Percentiles rank a stretch among this genome's conserved stretches.
Evolutionary conservation across 2,329 filamentous ascomycete species (phyloP).

Genomic region (Diaporthe longicolla): DNA sequence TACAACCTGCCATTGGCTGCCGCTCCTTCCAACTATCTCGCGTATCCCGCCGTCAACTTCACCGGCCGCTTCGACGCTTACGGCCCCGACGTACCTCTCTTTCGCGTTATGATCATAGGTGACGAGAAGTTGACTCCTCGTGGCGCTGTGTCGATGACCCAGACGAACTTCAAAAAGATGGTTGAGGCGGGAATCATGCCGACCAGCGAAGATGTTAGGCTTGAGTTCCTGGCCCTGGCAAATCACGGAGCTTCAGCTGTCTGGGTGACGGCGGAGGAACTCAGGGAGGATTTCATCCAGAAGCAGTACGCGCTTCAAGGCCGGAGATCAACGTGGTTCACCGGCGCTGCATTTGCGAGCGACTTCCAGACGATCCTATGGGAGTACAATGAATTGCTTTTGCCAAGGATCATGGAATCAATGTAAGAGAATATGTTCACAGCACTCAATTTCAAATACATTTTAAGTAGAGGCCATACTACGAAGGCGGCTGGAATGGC

Average conservation of each 20-base stretch:
- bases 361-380: constrained; percentile 52
- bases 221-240: constrained; percentile 53
- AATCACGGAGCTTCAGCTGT: constrained; percentile 56
- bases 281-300: constrained; percentile 58
- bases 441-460: neutral
- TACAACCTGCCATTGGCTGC: constrained; percentile 45
- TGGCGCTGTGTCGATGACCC: constrained; percentile 47
- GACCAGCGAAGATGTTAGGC: constrained; percentile 42
- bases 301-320: constrained; percentile 60
- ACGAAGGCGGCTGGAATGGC: too few relatives aligned
- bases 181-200: constrained; percentile 48
- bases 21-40: constrained; percentile 46
- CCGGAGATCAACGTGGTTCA: constrained; percentile 59
- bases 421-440: constrained; percentile 4
- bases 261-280: constrained; percentile 51
- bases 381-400: constrained; percentile 51
- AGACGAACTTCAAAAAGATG: constrained; percentile 48
- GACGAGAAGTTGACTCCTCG: constrained; percentile 43
- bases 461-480: too few relatives aligned
- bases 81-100: constrained; percentile 49
- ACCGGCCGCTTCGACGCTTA: constrained; percentile 50
- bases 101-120: constrained; percentile 51
- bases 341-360: constrained; percentile 55
- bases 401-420: constrained; percentile 45
- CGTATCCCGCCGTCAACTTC: constrained; percentile 45